Evolutionary conservation across 306 rosid species (phyloP), one percentile per base, ranked within the genome.

Genomic region (Prinsepia uniflora): DNA sequence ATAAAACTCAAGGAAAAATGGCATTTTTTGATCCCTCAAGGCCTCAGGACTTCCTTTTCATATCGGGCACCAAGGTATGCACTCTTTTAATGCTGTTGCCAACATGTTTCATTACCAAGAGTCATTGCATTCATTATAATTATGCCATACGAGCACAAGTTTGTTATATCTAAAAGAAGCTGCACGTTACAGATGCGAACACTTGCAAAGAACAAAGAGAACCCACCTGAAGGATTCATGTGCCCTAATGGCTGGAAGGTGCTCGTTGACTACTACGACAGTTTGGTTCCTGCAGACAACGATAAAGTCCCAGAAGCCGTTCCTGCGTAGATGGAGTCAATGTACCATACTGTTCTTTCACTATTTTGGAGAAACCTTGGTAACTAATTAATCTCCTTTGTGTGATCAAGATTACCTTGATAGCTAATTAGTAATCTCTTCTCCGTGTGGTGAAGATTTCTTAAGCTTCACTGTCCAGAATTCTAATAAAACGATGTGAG

Each of bases 231-330:
- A 65, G 99, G 99, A 67, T 94, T 94, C 50, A 94, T 94, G 99
- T 94, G 97, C 86, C 97, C 97, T 9, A 90, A 95, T 65, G 99
- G 99, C 9, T 94, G 99, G 99, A 78, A 84, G 68, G 99, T 94
- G 48, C 82, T 94, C 67, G 99, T 94, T 1, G 97, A 94, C 0
- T 94, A 94, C 70, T 94, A 94, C n/a, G 97, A 87, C 71, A 91
- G 99, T 79, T 67, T 94, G 83, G 85, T 70, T 46, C 76, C 81
- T 19, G 80, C 83, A 0, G 75, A 63, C 82, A 79, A 64, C 3
- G 88, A 76, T 70, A 89, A 78, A 83, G 78, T 94, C 73, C 96
- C 89, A 0, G 86, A 87, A 85, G 79, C 96, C 67, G 96, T 91
- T 76, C 88, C 89, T 52, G 96, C 82, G 40, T 90, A 85, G 66